These are phyloP conservation scores for Neurospora hispaniola DNA, from an alignment of 495 filamentous ascomycete genomes.

Conservation along the genomic window DNA sequence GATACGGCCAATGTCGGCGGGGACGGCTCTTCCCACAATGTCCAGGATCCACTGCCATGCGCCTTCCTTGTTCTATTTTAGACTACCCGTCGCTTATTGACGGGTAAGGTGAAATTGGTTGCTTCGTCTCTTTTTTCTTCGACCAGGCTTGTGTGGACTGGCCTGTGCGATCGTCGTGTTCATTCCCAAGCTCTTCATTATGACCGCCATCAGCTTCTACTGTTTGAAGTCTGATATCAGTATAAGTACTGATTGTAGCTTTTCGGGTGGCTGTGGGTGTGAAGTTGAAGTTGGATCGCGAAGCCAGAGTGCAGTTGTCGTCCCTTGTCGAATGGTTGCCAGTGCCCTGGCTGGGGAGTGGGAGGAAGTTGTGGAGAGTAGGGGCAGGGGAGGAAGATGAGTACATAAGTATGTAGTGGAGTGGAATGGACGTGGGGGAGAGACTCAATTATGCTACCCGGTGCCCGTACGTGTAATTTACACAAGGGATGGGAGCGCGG, in stretches of 20 bases:
- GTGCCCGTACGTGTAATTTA: too few relatives aligned
- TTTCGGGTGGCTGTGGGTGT: background rate
- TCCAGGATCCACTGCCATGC: background rate
- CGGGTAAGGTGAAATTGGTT: background rate
- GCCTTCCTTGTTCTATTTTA: background rate
- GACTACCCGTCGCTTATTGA: background rate
- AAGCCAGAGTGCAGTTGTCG: background rate
- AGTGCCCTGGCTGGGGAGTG: background rate
- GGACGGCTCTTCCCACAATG: background rate
- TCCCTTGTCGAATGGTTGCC: background rate
- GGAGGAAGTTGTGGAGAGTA: too few relatives aligned
- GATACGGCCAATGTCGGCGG: background rate
- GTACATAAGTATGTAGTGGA: too few relatives aligned
- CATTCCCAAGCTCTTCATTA: background rate
- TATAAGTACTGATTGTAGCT: background rate
- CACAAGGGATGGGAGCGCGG: too few relatives aligned
- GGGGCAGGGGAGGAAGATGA: too few relatives aligned
- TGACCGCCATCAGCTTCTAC: background rate
- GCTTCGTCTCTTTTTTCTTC: background rate
- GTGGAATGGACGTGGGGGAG: too few relatives aligned
- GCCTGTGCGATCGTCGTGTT: background rate
- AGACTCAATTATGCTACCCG: too few relatives aligned
- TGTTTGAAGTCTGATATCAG: background rate
- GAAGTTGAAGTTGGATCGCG: background rate
- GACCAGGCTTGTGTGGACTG: background rate